phyloP scores from a whole-genome alignment of 768 basidiomycete species.

The Pisolithus tinctorius region DNA sequence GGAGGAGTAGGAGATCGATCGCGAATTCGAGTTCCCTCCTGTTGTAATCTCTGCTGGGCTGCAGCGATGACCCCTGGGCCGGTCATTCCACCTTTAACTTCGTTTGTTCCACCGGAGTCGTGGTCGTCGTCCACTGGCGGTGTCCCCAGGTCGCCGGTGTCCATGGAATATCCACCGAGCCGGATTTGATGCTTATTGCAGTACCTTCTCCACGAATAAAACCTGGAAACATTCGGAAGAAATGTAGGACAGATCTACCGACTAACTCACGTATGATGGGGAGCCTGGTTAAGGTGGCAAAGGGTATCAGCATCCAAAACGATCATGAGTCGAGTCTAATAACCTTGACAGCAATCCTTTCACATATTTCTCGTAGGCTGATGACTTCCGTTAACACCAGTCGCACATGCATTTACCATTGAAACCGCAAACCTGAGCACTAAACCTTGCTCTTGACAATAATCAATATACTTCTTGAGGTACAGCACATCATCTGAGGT shows the following conservation, averaged over 20 bases:
- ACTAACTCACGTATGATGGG: slow-evolving; percentile 73
- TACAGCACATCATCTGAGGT: slow-evolving; percentile 79
- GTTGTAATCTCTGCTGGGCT: slow-evolving; percentile 35
- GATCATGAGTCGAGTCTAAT: slow-evolving; percentile 7
- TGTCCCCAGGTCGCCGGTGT: slow-evolving; percentile 43
- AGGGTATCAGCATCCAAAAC: slow-evolving; percentile 4
- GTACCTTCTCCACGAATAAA: slow-evolving; percentile 88
- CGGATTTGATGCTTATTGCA: slow-evolving; percentile 92
- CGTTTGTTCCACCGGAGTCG: slow-evolving; percentile 36
- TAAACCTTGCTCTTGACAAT: slow-evolving; percentile 81
- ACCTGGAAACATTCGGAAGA: slow-evolving; percentile 37
- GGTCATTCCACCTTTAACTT: slow-evolving; percentile 25
- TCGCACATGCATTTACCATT: background rate
- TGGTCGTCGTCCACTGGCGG: slow-evolving; percentile 37
- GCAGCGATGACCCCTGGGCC: slow-evolving; percentile 42
- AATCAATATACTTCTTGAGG: slow-evolving; percentile 84
- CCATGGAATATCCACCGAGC: slow-evolving; percentile 82
- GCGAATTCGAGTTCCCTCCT: slow-evolving; percentile 34
- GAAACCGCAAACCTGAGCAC: slow-evolving; percentile 55
- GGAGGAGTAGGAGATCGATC: slow-evolving; percentile 78
- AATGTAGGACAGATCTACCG: background rate
- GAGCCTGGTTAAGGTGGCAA: slow-evolving; percentile 43
- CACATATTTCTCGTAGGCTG: slow-evolving; percentile 74
- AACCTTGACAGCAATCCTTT: slow-evolving; percentile 79
- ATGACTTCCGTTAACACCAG: slow-evolving; percentile 21